Conservation (phyloP, 2,329 filamentous ascomycete genomes). For the Xylariaceae sp. region DNA sequence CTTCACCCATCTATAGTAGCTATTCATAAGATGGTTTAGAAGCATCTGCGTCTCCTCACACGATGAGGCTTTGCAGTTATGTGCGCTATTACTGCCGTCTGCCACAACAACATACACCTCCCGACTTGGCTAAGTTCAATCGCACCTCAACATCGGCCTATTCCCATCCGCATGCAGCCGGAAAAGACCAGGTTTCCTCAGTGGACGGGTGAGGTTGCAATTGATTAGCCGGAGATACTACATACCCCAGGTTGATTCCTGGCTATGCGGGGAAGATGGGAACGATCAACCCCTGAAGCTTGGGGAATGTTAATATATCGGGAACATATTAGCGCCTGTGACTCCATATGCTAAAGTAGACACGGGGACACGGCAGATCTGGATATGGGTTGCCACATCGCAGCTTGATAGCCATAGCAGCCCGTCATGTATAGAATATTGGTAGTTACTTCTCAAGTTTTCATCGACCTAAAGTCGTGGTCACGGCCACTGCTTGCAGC, state of each 20-base stretch:
- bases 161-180: conserved; percentile 11
- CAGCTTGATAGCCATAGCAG: not conserved
- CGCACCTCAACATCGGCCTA: conserved; percentile 4
- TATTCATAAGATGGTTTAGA: no score
- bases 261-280: conserved; percentile 15
- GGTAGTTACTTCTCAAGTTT: conserved; percentile 12
- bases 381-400: conserved; percentile 4
- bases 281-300: conserved; percentile 6
- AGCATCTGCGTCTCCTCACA: no score
- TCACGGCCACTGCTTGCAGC: not conserved
- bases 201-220: conserved; percentile 9
- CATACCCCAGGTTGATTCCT: conserved; percentile 12
- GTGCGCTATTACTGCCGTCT: no score
- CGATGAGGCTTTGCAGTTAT: no score
- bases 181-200: not conserved
- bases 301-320: conserved; percentile 5
- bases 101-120: not conserved
- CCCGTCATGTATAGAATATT: conserved; percentile 2
- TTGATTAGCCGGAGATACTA: conserved; percentile 20
- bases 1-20: no score
- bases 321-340: conserved; percentile 5
- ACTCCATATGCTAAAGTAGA: conserved; percentile 4
- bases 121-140: not conserved
- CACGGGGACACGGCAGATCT: conserved; percentile 13
- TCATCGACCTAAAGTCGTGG: not conserved